Conservation (phyloP, 1,139 yeast genomes). For the Yamadazyma blattariae region DNA sequence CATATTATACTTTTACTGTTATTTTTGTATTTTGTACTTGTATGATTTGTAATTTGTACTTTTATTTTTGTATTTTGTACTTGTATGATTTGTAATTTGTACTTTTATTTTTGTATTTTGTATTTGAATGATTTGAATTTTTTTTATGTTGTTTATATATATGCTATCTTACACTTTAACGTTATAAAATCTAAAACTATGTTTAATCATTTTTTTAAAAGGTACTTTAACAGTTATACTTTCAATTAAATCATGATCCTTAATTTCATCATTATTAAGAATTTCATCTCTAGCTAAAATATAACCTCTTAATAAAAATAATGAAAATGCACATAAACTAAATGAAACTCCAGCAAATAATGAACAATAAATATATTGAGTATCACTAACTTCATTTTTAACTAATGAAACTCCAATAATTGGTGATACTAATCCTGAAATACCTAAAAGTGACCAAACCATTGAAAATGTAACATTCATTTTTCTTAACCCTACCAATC, state of each 20-base stretch:
- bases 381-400: conserved; percentile 32
- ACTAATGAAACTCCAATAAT: conserved; percentile 51
- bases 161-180: conserved; percentile 2
- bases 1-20: too few species aligned
- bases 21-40: too few species aligned
- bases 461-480: conserved; percentile 48
- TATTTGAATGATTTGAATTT: too few species aligned
- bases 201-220: conserved; percentile 11
- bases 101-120: too few species aligned
- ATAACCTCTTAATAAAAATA: conserved; percentile 48
- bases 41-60: too few species aligned
- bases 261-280: conserved; percentile 13
- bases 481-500: conserved; percentile 47
- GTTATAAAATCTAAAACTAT: conserved; percentile 13
- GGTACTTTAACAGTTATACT: conserved; percentile 19
- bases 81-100: too few species aligned
- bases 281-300: conserved; percentile 44
- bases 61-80: too few species aligned
- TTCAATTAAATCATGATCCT: conserved; percentile 17
- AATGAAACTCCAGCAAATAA: conserved; percentile 54
- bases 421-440: conserved; percentile 49
- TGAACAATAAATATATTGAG: conserved; percentile 47
- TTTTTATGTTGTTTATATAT: too few species aligned
- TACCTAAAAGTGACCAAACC: conserved; percentile 47
- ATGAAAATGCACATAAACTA: conserved; percentile 35